Conservation (phyloP, 768 basidiomycete species). For the Auricularia sp. region DNA sequence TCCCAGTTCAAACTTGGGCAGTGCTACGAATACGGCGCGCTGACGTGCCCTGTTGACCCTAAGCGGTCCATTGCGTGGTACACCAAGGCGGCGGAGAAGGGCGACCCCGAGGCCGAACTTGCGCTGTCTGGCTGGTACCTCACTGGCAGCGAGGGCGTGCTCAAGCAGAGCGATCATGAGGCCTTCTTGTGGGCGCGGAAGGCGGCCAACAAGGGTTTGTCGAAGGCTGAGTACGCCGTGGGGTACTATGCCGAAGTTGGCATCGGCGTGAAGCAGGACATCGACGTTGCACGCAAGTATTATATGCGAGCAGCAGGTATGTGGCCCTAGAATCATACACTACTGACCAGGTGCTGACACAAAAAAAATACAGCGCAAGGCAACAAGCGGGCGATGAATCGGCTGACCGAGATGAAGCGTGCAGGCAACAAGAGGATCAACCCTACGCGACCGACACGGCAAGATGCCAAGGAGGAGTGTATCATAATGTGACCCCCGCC, state of each 20-base stretch:
- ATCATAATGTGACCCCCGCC: constrained; percentile 47
- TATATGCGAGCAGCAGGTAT: constrained; percentile 97
- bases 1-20: constrained; percentile 93
- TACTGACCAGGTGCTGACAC: neutral
- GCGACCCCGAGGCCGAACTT: constrained; percentile 87
- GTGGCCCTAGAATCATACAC: constrained; percentile 18
- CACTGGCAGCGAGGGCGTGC: constrained; percentile 86
- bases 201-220: constrained; percentile 91
- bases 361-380: constrained; percentile 61
- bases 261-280: constrained; percentile 92
- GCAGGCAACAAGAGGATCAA: constrained; percentile 70
- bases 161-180: constrained; percentile 96
- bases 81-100: constrained; percentile 95
- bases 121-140: constrained; percentile 98
- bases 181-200: constrained; percentile 98
- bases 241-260: constrained; percentile 98
- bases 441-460: constrained; percentile 77
- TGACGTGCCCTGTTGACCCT: constrained; percentile 89
- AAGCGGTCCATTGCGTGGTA: constrained; percentile 96
- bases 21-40: constrained; percentile 84
- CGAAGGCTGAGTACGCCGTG: constrained; percentile 97
- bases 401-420: constrained; percentile 91
- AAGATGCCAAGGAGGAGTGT: constrained; percentile 91
- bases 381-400: constrained; percentile 95
- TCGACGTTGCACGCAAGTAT: constrained; percentile 95